Evolutionary conservation across 192 early-diverging fungal species (phyloP), one percentile per base, ranked within the genome.

Genomic region (Allomyces macrogynus): DNA sequence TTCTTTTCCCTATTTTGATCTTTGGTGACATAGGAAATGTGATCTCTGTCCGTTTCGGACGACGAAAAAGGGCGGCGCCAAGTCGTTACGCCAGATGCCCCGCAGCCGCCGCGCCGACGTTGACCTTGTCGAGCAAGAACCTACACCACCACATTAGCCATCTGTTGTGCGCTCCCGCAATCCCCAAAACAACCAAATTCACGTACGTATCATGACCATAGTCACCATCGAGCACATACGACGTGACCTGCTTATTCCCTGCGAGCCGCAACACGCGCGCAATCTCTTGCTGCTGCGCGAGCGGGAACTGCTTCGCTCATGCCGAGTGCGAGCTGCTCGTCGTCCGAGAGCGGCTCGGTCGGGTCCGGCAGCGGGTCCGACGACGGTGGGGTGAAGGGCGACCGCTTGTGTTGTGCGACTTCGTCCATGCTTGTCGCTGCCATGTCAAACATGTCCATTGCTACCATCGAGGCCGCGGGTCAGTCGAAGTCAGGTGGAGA

Each of bases 391-490:
- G 12, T 10, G 5, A 57, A 57, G 8, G 49, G 49, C 12, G 49
- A 57, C 16, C 49, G 49, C 20, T 57, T 57, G 49, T 16, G 49
- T 3, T 3, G 16, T 2, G 49, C 62, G 1, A 86, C 72, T 23
- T 69, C 68, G 43, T 69, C 66, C 4, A 76, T 70, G 23, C 74
- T 71, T 8, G 83, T 81, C 1, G 68, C 69, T 32, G 86, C 87
- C 76, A 98, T 87, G 71, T 98, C 92, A 80, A 98, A 98, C 85
- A 98, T 82, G 67, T 98, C 95, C 95, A 98, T 97, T 54, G 95
- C 80, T 57, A 14, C 0, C 9, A 57, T 40, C 32, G 32, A 7
- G 32, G 8, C 4, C 7, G 32, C 4, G 32, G 32, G 32, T 40
- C 7, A 40, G 32, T 40, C 7, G 32, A 7, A 0, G 8, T 40